Evolutionary conservation across 225 moss, liverwort and hornwort genomes (phyloP), one percentile per base, ranked within the genome.

Genomic region (Marchantia paleacea): DNA sequence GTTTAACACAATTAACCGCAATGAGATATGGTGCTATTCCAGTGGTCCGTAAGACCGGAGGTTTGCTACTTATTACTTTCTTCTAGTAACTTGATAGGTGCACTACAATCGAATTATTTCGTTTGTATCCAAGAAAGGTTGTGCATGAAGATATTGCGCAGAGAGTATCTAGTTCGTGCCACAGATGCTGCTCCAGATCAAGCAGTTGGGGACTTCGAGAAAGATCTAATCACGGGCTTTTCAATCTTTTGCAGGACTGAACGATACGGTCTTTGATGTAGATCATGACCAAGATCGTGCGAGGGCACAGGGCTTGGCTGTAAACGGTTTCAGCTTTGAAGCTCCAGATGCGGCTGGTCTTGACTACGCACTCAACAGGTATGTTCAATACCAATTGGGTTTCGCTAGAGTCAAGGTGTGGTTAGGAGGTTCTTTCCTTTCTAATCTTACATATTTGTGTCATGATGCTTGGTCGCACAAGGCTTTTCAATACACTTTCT

Each of bases 21-120:
- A 83, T 89, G 83, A 69, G 86, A 81, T 89, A 89, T 49, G 89
- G 87, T 69, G 79, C 89, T 62, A 86, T 89, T 78, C 86, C 89
- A 31, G 78, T 89, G 12, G 89, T 85, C 19, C 85, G 85, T 6
- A 81, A 81, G 75, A 87, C 87, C 24, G 89, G 89, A 83, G 89
- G 89, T 83, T 39, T 12, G 80, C 72, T 26, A 31, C 19, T 31
- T 10, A 39, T 12, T 10, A 58, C 55, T 58, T 22, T 47, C 39
- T 76, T 60, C 0, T 3, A 47, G 39, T 60, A 30, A 30, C 26
- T 26, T 52, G 13, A 55, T 55, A 16, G 16, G 55, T 22, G 49
- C 19, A 39, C 39, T 5, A 39, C 39, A 39, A 8, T 28, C 71
- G 19, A 48, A 22, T 20, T n/a, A 19, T 55, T 22, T 31, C 58